These are phyloP conservation scores for Salix caprea DNA, from an alignment of 345 rosid genomes.

Conservation along the genomic window DNA sequence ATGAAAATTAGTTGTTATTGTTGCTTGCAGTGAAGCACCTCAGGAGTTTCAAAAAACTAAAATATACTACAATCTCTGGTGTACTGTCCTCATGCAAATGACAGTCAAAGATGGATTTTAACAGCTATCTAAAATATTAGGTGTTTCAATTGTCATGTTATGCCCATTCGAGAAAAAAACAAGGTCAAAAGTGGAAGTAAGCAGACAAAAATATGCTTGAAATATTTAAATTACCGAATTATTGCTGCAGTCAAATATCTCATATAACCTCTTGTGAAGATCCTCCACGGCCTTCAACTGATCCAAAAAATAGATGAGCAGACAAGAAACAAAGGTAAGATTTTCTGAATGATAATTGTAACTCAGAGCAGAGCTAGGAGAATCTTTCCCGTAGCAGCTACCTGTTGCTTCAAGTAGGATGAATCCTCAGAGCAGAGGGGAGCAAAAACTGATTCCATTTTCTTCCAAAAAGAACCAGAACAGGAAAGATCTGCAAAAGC, in stretches of 20 bases:
- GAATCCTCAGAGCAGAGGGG: conserved; percentile 31
- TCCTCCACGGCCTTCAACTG: conserved; percentile 29
- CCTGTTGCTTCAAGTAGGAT: conserved; percentile 46
- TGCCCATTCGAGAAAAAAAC: background rate
- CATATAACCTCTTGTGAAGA: conserved; percentile 20
- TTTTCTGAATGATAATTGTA: background rate
- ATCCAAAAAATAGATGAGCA: conserved; percentile 8
- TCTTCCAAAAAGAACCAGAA: conserved; percentile 50
- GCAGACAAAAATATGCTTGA: background rate
- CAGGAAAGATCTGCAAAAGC: conserved; percentile 41
- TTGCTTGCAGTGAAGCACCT: background rate
- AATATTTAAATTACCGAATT: conserved; percentile 10
- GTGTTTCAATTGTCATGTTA: background rate
- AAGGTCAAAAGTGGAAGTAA: background rate
- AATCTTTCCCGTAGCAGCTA: conserved; percentile 15
- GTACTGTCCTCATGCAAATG: background rate
- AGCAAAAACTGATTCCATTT: conserved; percentile 39
- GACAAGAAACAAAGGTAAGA: background rate
- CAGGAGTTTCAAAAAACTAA: background rate
- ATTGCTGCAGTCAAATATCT: conserved; percentile 9
- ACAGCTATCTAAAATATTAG: background rate
- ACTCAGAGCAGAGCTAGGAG: conserved; percentile 4
- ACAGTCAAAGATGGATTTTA: background rate
- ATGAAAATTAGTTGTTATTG: background rate
- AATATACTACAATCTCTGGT: background rate